These are phyloP conservation scores for Mesembryanthemum crystallinum DNA, from an alignment of 148 eudicot genomes.

Conservation along the genomic window DNA sequence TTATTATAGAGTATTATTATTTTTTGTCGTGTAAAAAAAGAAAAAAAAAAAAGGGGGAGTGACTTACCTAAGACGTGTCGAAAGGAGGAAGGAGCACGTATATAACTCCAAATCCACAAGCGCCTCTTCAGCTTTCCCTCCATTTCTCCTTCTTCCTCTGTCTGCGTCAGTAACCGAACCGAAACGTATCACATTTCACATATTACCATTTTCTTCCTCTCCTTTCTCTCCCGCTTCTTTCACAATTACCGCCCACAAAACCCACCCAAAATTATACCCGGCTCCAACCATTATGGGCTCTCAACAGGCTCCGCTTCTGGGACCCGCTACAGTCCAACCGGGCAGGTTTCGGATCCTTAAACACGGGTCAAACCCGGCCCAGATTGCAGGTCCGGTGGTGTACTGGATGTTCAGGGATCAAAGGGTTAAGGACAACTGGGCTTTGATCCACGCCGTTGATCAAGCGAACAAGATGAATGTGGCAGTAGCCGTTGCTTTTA, in stretches of 20 bases:
- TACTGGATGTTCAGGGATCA: constrained; percentile 99
- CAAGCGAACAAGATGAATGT: constrained; percentile 65
- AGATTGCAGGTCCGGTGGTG: constrained; percentile 61
- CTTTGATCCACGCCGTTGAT: constrained; percentile 87
- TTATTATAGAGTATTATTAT: too few relatives aligned
- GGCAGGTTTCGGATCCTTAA: constrained; percentile 67
- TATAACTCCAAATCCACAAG: constrained; percentile 26
- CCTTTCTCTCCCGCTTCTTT: not conserved
- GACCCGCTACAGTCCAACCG: constrained; percentile 43
- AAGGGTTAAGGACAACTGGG: constrained; percentile 91
- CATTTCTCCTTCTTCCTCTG: not conserved
- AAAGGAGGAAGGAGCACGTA: constrained; percentile 14
- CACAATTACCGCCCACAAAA: not conserved
- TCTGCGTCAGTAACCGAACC: not conserved
- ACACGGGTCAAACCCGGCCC: constrained; percentile 32
- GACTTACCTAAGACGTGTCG: constrained; percentile 21
- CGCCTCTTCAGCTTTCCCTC: constrained; percentile 25
- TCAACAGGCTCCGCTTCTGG: constrained; percentile 26
- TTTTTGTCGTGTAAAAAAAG: too few relatives aligned
- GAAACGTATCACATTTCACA: too few relatives aligned
- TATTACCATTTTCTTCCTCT: too few relatives aligned
- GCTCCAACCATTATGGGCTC: constrained; percentile 11
- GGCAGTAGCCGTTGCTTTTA: constrained; percentile 78
- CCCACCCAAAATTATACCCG: too few relatives aligned
- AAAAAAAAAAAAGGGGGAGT: too few relatives aligned